Base-by-base conservation (phyloP, 148 eudicot species). In the Diospyros lotus region DNA sequence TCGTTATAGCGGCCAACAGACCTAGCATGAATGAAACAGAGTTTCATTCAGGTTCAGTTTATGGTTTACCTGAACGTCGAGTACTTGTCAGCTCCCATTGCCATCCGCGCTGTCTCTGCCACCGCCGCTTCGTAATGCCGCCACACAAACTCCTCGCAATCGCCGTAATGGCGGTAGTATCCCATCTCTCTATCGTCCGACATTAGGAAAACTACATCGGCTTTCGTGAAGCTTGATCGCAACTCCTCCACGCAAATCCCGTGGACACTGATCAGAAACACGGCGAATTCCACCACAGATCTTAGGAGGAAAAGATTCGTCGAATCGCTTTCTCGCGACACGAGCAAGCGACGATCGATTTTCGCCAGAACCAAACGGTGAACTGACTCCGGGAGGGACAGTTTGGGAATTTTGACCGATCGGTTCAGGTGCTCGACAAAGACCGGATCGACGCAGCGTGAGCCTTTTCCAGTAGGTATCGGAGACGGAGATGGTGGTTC, bases 141-240 rank as follows among this genome's bases (percentile, higher is more conserved):
- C 94, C 94, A 92, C 58, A 82, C 88, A 54, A 89, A 80, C 83
- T 82, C 90, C 73, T 86, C 91, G 13, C 89, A 75, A 40, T 87
- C 81, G 71, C 79, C 88, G 68, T 56, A 84, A 77, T 79, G 50
- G 6, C 60, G 54, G 71, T 66, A 61, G 59, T 62, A 55, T 53
- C 71, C 45, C 2, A 65, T 74, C 62, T 80, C 83, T 79, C 88
- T n/a, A 28, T 82, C 86, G 61, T 83, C 86, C 66, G 79, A 66
- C 38, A 75, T 75, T 74, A 80, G 82, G 53, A 91, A 91, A 45
- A 88, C 79, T 43, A 80, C 15, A 54, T 89, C 93, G 0, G 86
- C 82, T 70, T 85, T 87, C 9, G 73, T 79, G 69, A 86, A 82
- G 3, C 75, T 73, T 4, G 74, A 75, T 55, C 82, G 60, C 40